Evolutionary conservation across 108 stramenopile genomes (phyloP).

Genomic region (Aurantiochytrium sp.): DNA sequence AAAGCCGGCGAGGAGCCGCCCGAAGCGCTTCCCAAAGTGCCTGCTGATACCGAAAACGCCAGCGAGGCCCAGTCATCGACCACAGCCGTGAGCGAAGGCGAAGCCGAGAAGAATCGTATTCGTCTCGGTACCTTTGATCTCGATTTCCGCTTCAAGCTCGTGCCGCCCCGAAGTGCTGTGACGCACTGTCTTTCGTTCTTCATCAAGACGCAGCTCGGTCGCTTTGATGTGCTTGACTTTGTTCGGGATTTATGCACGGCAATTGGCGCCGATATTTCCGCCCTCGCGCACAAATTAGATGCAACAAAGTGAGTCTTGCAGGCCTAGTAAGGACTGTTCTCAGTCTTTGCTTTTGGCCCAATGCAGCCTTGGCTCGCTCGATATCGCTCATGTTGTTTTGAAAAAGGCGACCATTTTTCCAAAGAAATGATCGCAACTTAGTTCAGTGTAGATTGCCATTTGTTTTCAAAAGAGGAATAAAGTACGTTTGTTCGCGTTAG

Average conservation of each 20-base stretch:
- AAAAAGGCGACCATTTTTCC: too few species aligned
- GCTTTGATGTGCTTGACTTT: background rate
- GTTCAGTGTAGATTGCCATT: too few species aligned
- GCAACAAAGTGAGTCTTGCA: background rate
- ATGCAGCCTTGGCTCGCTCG: too few species aligned
- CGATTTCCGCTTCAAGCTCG: background rate
- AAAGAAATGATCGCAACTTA: too few species aligned
- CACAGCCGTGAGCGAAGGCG: background rate
- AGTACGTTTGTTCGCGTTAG: too few species aligned
- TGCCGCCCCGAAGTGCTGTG: background rate
- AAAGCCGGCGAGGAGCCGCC: too few species aligned
- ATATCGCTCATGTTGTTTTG: too few species aligned
- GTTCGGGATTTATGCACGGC: background rate
- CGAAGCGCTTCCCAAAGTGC: too few species aligned
- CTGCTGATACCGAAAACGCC: too few species aligned
- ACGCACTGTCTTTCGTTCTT: background rate
- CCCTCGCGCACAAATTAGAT: background rate
- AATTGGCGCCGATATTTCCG: background rate
- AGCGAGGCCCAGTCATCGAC: too few species aligned
- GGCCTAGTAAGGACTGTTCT: too few species aligned
- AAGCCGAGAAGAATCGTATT: background rate
- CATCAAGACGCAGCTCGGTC: background rate
- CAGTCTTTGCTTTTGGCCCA: background rate
- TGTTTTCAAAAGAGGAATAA: too few species aligned
- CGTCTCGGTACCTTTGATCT: background rate